Conservation (phyloP, 2,329 filamentous ascomycete species). For the Niveomyces coronatus region DNA sequence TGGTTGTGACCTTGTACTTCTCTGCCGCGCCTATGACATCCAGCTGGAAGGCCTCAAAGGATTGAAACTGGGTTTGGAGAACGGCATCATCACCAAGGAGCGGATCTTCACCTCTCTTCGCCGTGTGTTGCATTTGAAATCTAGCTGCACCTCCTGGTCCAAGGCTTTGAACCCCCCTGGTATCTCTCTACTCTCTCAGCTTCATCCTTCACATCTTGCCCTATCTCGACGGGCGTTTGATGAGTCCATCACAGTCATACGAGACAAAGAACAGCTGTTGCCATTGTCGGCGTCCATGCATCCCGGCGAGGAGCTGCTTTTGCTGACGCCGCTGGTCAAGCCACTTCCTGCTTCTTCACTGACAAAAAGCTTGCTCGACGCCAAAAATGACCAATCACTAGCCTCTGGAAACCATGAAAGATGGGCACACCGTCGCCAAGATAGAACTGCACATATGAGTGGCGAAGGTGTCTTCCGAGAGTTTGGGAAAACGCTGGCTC, state of each 20-base stretch:
- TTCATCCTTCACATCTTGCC: slow-evolving; percentile 72
- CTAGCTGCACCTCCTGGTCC: slow-evolving; percentile 79
- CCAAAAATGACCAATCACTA: slow-evolving; percentile 28
- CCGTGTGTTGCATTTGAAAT: slow-evolving; percentile 71
- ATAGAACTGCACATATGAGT: slow-evolving; percentile 64
- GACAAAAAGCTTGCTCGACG: slow-evolving; percentile 57
- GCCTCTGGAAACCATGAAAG: slow-evolving; percentile 38
- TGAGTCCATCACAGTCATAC: slow-evolving; percentile 82
- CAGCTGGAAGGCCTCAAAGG: slow-evolving; percentile 89
- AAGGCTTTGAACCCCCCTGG: slow-evolving; percentile 83
- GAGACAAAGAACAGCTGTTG: slow-evolving; percentile 76
- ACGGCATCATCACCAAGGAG: slow-evolving; percentile 73
- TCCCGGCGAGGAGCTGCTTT: slow-evolving; percentile 75
- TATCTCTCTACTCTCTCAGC: slow-evolving; percentile 61
- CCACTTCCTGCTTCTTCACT: slow-evolving; percentile 83
- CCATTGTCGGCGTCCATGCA: slow-evolving; percentile 75
- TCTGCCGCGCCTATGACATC: slow-evolving; percentile 79
- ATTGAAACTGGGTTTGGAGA: slow-evolving; percentile 79
- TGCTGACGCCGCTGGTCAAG: slow-evolving; percentile 83
- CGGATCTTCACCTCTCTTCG: slow-evolving; percentile 72
- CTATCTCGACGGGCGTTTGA: slow-evolving; percentile 84
- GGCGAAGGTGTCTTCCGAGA: slow-evolving; percentile 90
- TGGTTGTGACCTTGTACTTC: slow-evolving; percentile 81
- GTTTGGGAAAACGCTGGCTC: slow-evolving; percentile 75
- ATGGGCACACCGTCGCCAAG: slow-evolving; percentile 44